Percentiles rank a stretch among this genome's conserved stretches.
phyloP scores from a whole-genome alignment of 2,329 filamentous ascomycete species.

The Beauveria australis region DNA sequence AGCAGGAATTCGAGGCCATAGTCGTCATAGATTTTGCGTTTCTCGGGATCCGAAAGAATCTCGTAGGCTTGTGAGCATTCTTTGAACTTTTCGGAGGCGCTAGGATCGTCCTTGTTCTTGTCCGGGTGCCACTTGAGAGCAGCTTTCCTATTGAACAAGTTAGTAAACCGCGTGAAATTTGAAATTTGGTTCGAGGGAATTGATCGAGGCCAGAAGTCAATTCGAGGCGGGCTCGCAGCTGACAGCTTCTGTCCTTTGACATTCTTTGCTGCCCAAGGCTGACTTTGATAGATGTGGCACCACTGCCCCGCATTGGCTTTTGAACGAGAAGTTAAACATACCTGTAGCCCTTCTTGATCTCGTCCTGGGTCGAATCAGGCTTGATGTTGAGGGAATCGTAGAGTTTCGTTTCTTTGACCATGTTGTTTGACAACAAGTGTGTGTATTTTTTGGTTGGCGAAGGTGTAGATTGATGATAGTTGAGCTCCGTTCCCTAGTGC shows the following conservation, averaged over 20 bases:
- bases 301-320: constrained; percentile 4
- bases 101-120: constrained; percentile 90
- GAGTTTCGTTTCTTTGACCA: constrained; percentile 93
- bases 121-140: constrained; percentile 92
- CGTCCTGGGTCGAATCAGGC: constrained; percentile 75
- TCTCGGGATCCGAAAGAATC: constrained; percentile 93
- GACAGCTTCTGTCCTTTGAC: background rate
- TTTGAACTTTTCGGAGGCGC: constrained; percentile 90
- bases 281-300: background rate
- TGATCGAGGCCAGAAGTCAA: background rate
- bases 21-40: constrained; percentile 90
- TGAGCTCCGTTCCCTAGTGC: no score
- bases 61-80: constrained; percentile 97
- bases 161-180: constrained; percentile 2
- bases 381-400: constrained; percentile 81
- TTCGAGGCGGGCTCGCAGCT: background rate
- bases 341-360: constrained; percentile 95
- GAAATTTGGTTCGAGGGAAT: background rate
- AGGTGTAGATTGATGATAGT: no score
- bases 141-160: constrained; percentile 54
- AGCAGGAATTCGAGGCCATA: constrained; percentile 90
- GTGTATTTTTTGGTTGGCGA: background rate
- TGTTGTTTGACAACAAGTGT: constrained; percentile 35
- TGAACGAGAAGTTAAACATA: constrained; percentile 33
- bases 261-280: background rate